These are phyloP conservation scores for Alternaria postmessia DNA, from an alignment of 2,329 filamentous ascomycete species.

Conservation along the genomic window DNA sequence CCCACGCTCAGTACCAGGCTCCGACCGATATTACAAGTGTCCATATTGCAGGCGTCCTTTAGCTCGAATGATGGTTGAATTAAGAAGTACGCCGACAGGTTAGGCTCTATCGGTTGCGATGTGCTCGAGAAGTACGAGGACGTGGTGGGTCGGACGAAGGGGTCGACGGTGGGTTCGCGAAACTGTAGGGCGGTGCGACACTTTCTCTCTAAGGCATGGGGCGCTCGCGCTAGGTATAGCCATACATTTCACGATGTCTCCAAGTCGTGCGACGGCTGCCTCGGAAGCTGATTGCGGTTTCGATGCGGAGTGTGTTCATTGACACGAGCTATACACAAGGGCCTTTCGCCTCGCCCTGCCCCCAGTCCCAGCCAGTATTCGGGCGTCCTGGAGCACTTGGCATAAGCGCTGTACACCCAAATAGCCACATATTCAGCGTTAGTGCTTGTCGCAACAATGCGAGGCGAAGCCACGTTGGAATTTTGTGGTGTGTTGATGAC, in stretches of 20 bases:
- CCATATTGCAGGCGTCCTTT: too few relatives aligned
- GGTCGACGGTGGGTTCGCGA: constrained; percentile 13
- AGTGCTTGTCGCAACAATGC: too few relatives aligned
- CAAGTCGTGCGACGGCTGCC: constrained; percentile 11
- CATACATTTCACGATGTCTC: neutral
- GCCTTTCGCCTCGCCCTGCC: too few relatives aligned
- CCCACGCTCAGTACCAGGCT: too few relatives aligned
- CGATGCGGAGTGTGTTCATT: constrained; percentile 9
- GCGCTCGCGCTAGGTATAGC: constrained; percentile 15
- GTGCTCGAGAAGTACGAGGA: constrained; percentile 17
- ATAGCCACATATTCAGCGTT: neutral
- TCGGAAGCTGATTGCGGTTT: constrained; percentile 8
- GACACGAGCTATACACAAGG: neutral
- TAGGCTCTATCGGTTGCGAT: constrained; percentile 8
- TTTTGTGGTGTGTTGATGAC: too few relatives aligned
- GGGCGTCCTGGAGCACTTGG: too few relatives aligned
- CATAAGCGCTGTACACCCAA: neutral
- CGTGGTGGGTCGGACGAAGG: constrained; percentile 8
- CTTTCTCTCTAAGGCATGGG: constrained; percentile 12
- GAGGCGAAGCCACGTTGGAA: too few relatives aligned
- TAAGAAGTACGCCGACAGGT: too few relatives aligned
- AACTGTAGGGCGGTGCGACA: constrained; percentile 15
- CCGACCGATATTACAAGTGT: too few relatives aligned
- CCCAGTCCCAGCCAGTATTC: too few relatives aligned
- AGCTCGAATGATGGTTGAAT: fast-evolving